Evolutionary conservation across 2,329 filamentous ascomycete genomes (phyloP).

Genomic region (Trichothecium sympodiale): DNA sequence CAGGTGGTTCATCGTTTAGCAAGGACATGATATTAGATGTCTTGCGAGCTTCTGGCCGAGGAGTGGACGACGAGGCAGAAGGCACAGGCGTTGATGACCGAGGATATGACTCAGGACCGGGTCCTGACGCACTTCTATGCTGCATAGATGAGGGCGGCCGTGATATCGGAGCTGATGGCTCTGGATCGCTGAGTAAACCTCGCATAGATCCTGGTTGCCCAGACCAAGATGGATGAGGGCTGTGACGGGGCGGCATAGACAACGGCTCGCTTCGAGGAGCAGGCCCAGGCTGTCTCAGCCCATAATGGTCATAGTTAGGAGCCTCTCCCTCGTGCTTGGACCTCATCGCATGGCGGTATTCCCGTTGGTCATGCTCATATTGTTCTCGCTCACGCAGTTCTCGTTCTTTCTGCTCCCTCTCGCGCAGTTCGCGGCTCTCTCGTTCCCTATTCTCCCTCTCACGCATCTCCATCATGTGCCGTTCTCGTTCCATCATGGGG

Average conservation of each 20-base stretch:
- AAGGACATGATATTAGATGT: conserved; percentile 53
- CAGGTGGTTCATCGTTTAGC: conserved; percentile 46
- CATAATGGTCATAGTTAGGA: conserved; percentile 28
- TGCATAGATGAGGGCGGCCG: background rate
- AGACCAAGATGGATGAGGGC: conserved; percentile 19
- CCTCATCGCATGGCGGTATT: conserved; percentile 13
- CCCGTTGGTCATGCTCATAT: conserved; percentile 14
- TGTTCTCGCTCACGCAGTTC: conserved; percentile 16
- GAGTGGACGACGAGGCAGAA: conserved; percentile 21
- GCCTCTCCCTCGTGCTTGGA: conserved; percentile 39
- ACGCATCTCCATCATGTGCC: conserved; percentile 18
- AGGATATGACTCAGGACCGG: no score
- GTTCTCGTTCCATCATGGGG: conserved; percentile 19
- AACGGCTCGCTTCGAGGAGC: conserved; percentile 28
- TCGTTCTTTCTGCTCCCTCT: conserved; percentile 8
- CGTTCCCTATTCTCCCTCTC: conserved; percentile 10
- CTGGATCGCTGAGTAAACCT: conserved; percentile 26
- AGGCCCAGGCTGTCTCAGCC: conserved; percentile 29
- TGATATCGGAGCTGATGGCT: conserved; percentile 8
- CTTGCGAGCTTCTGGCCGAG: conserved; percentile 40
- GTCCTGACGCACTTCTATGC: no score
- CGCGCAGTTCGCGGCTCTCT: no score
- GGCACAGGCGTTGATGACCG: conserved; percentile 14
- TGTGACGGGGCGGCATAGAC: conserved; percentile 27
- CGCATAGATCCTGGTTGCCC: conserved; percentile 26